Percentiles rank a stretch among this genome's conserved stretches.
phyloP scores from a whole-genome alignment of 441 rosid species.

The Gossypium schwendimanii region DNA sequence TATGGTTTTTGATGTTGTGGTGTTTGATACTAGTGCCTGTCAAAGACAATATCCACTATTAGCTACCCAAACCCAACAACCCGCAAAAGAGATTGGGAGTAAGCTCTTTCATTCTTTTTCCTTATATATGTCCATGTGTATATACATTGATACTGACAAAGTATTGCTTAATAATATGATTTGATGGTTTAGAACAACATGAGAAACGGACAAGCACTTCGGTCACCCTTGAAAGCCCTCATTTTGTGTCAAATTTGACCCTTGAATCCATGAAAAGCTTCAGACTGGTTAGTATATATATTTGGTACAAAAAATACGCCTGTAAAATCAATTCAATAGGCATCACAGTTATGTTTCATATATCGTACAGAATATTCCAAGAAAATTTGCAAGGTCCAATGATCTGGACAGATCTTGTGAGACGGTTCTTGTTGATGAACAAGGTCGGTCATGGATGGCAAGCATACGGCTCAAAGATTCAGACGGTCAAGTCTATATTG shows the following conservation, averaged over 20 bases:
- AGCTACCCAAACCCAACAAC: not conserved
- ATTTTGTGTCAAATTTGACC: not conserved
- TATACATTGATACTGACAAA: too few relatives aligned
- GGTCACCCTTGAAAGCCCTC: not conserved
- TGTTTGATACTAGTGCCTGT: not conserved
- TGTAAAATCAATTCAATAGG: not conserved
- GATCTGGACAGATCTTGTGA: not conserved
- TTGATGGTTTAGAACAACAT: not conserved
- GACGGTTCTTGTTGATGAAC: not conserved
- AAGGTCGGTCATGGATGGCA: not conserved
- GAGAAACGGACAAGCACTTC: not conserved
- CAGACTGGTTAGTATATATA: not conserved
- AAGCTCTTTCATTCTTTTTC: not conserved
- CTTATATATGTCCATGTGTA: too few relatives aligned
- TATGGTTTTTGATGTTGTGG: not conserved
- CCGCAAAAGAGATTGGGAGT: not conserved
- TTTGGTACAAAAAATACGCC: not conserved
- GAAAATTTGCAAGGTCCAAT: not conserved
- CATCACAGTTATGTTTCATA: not conserved
- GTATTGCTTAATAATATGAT: not conserved
- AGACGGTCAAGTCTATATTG: not conserved
- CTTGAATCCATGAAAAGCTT: not conserved
- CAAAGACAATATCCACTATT: not conserved
- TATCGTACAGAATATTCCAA: not conserved
- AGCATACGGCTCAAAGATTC: not conserved